A percentile compares a stretch with the other conserved stretches of the same genome.
Evolutionary conservation across 1,284 basidiomycete genomes (phyloP).

Genomic region (Melampsora larici-populina): DNA sequence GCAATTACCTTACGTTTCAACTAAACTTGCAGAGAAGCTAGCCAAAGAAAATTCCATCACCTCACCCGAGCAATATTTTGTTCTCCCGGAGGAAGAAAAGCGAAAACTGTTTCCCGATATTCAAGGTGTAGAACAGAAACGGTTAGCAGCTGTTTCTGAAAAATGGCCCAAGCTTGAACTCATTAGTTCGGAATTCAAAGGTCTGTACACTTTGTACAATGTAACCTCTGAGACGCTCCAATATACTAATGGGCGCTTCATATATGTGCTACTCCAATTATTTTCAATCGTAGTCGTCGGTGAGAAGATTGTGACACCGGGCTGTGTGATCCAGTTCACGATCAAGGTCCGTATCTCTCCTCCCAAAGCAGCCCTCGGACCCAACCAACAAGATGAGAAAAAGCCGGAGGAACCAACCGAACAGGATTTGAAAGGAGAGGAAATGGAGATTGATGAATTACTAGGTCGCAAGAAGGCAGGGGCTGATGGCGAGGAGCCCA

Average conservation of each 20-base stretch:
- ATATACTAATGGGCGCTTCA: background rate
- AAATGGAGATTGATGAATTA: slow-evolving; percentile 68
- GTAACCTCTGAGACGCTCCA: slow-evolving; percentile 16
- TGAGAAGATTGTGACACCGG: slow-evolving; percentile 80
- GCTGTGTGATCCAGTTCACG: slow-evolving; percentile 81
- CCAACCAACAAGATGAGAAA: slow-evolving; percentile 25
- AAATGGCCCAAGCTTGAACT: slow-evolving; percentile 78
- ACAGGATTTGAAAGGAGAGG: slow-evolving; percentile 59
- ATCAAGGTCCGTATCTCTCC: slow-evolving; percentile 69
- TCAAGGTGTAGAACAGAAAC: slow-evolving; percentile 38
- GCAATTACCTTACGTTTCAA: slow-evolving; percentile 70
- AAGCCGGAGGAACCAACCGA: slow-evolving; percentile 46
- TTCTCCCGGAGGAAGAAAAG: slow-evolving; percentile 57
- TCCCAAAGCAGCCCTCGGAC: slow-evolving; percentile 53
- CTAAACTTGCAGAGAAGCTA: slow-evolving; percentile 58
- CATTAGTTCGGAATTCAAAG: slow-evolving; percentile 80
- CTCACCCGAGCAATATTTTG: slow-evolving; percentile 34
- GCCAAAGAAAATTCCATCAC: slow-evolving; percentile 55
- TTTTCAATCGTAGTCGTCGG: slow-evolving; percentile 68
- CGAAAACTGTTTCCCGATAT: slow-evolving; percentile 57
- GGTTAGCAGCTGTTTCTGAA: slow-evolving; percentile 61
- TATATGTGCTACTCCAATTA: background rate
- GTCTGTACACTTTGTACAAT: slow-evolving; percentile 56
- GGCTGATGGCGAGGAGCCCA: slow-evolving; percentile 57
- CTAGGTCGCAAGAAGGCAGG: slow-evolving; percentile 63